Evolutionary conservation across 139 green algal species (phyloP), one percentile per base, ranked within the genome.

Genomic region (Axilococcus clingmanii): DNA sequence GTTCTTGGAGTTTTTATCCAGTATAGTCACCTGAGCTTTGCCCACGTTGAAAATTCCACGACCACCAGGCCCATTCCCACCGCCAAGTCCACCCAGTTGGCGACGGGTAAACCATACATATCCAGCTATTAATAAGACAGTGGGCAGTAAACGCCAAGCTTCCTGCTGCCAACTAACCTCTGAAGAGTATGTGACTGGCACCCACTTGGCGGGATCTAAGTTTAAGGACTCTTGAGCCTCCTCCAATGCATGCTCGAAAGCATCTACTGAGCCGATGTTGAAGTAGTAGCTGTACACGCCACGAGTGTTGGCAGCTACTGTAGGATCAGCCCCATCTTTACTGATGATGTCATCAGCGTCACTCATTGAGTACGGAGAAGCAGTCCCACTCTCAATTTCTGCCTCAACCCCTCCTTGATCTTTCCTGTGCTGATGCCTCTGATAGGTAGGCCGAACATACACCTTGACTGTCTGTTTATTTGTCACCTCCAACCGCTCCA

Each of bases 191-290:
- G 75, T 82, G 37, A 93, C 74, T 27, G 80, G 78, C 28, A 94
- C 63, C 33, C 55, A 72, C 58, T 53, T 63, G 25, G 7, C 19
- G 22, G 53, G 28, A 22, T 50, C 28, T 15, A 71, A 45, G 19
- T 72, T 75, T 43, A 85, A 30, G 23, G 55, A 51, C 40, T 66
- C 55, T 71, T 97, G 88, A 8, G 85, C 88, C 22, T 95, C 90
- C 50, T 97, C 88, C 55, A 99, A 74, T 63, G 94, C 88, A 9
- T 88, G 76, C 71, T 99, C 93, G 68, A 99, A 98, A 23, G 72
- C 69, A 46, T 97, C 90, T 14, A 94, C 71, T 40, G 60, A 82
- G 38, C 93, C 92, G n/a, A 99, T 95, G 65, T 95, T 85, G 76
- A 99, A 98, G 68, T 72, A 91, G 69, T 82, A 97, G 45, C 74